These are phyloP conservation scores for Camptophora hylomeconis DNA, from an alignment of 2,329 filamentous ascomycete genomes.

Conservation along the genomic window DNA sequence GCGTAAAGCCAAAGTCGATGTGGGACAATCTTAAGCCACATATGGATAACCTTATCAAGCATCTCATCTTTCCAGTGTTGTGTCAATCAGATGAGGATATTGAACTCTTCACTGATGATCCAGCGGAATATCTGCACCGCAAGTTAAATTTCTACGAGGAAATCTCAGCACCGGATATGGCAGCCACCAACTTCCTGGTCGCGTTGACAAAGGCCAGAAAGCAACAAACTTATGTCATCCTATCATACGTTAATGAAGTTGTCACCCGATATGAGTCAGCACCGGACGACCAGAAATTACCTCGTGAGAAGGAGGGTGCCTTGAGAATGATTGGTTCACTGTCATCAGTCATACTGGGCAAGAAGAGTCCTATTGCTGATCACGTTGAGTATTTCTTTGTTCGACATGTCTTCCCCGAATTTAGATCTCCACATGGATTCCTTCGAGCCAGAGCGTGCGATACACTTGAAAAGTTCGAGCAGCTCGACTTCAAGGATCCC, in stretches of 20 bases:
- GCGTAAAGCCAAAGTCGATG: constrained; percentile 92
- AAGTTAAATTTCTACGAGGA: constrained; percentile 98
- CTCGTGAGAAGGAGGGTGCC: constrained; percentile 90
- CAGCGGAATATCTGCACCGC: constrained; percentile 90
- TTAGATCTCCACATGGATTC: constrained; percentile 82
- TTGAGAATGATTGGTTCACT: constrained; percentile 94
- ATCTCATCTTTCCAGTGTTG: constrained; percentile 89
- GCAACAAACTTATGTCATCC: constrained; percentile 89
- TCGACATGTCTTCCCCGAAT: constrained; percentile 95
- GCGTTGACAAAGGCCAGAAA: constrained; percentile 86
- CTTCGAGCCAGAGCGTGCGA: constrained; percentile 90
- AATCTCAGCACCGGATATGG: constrained; percentile 84
- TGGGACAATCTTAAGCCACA: constrained; percentile 91
- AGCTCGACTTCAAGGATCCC: constrained; percentile 89
- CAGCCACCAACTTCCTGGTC: constrained; percentile 91
- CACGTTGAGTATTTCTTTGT: constrained; percentile 98
- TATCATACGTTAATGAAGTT: constrained; percentile 88
- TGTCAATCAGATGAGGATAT: constrained; percentile 87
- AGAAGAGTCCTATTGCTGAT: constrained; percentile 95
- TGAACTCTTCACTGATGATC: constrained; percentile 86
- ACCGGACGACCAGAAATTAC: constrained; percentile 79
- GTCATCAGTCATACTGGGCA: constrained; percentile 84
- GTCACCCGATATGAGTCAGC: constrained; percentile 85
- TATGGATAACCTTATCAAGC: constrained; percentile 81
- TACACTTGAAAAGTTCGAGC: constrained; percentile 94